Evolutionary conservation across 768 basidiomycete species (phyloP).

Genomic region (Basidioascus undulatus): DNA sequence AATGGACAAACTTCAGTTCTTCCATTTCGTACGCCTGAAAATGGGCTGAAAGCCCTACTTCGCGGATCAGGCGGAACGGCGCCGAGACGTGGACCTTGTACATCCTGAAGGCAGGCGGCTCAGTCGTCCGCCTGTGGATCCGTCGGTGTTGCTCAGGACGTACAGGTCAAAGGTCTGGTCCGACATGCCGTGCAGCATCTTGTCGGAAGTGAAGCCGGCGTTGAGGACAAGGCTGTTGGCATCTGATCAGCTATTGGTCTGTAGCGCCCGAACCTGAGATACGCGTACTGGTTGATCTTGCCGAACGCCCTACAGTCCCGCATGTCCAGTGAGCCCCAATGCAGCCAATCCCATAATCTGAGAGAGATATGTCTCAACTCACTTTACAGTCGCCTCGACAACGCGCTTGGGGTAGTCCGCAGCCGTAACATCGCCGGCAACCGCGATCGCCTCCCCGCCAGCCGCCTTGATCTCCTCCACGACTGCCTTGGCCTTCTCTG

Average conservation of each 20-base stretch:
- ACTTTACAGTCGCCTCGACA: constrained; percentile 49
- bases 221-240: constrained; percentile 72
- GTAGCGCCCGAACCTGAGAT: too few relatives aligned
- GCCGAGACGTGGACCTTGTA: constrained; percentile 64
- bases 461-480: constrained; percentile 44
- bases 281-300: constrained; percentile 70
- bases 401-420: constrained; percentile 62
- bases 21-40: too few relatives aligned
- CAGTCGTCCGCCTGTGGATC: too few relatives aligned
- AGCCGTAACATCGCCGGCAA: constrained; percentile 57
- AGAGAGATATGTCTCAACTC: too few relatives aligned
- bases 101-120: too few relatives aligned
- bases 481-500: constrained; percentile 34
- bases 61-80: constrained; percentile 60
- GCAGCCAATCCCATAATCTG: too few relatives aligned
- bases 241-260: too few relatives aligned
- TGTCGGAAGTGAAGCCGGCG: constrained; percentile 27
- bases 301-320: constrained; percentile 49
- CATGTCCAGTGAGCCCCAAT: neutral
- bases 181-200: constrained; percentile 41
- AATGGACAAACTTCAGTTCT: too few relatives aligned
- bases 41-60: too few relatives aligned
- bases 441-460: constrained; percentile 48
- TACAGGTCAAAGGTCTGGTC: constrained; percentile 60
- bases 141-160: too few relatives aligned